Percentiles rank a stretch among this genome's conserved stretches.
Evolutionary conservation across 192 early-diverging fungal species (phyloP).

Genomic region (Allomyces javanicus): DNA sequence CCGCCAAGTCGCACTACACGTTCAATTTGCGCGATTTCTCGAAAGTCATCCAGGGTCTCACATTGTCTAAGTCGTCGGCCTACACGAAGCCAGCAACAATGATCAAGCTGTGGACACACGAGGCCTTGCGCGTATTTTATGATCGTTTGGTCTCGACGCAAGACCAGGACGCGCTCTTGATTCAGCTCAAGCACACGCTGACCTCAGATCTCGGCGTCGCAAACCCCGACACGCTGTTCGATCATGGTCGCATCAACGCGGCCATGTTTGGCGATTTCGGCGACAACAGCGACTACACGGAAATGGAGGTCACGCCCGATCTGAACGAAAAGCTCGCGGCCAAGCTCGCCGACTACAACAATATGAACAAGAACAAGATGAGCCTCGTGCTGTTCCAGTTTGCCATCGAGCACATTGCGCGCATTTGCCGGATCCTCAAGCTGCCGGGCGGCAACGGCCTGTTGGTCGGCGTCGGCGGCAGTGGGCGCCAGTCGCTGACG

Average conservation of each 20-base stretch:
- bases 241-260: conserved; percentile 41
- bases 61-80: conserved; percentile 71
- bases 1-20: conserved; percentile 96
- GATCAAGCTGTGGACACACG: conserved; percentile 93
- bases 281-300: conserved; percentile 85
- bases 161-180: conserved; percentile 82
- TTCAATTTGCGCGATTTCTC: conserved; percentile 98
- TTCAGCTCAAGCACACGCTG: conserved; percentile 60
- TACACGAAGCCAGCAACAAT: conserved; percentile 54
- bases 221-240: conserved; percentile 44
- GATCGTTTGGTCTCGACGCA: conserved; percentile 78
- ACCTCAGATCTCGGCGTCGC: conserved; percentile 69
- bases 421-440: conserved; percentile 93
- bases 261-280: conserved; percentile 48
- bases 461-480: conserved; percentile 91
- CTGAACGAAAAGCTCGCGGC: conserved; percentile 76
- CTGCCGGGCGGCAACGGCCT: conserved; percentile 95
- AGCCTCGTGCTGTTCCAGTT: conserved; percentile 92
- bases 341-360: conserved; percentile 87
- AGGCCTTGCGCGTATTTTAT: conserved; percentile 91
- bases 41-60: conserved; percentile 93
- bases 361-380: conserved; percentile 97
- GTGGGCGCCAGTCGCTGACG: conserved; percentile 91
- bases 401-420: conserved; percentile 87
- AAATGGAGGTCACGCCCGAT: conserved; percentile 69